Evolutionary conservation across 176 grass and related monocot genomes (phyloP), one percentile per base, ranked within the genome.

Genomic region (sorghum (Sorghum bicolor)): DNA sequence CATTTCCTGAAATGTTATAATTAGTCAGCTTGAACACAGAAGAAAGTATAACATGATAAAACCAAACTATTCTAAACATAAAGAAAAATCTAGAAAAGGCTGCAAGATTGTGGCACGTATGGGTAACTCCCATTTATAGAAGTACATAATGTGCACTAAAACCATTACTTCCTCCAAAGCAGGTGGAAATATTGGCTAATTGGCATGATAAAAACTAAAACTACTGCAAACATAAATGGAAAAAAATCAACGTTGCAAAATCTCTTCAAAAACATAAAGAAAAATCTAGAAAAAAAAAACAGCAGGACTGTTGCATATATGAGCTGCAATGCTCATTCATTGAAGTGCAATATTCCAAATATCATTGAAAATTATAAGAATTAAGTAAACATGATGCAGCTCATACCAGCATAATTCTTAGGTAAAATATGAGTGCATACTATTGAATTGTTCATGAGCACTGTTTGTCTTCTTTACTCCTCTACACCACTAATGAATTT

Each of bases 1-100:
- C 15, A 52, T 82, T 82, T 57, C 69, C 89, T 87, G 75, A 87
- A 80, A 52, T 72, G 36, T 29, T 26, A 57, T 47, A 83, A 75
- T 28, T 37, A 90, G 6, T 50, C 63, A 75, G 63, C 70, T 29
- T 80, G 10, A 79, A 19, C 30, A 63, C 6, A 69, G 20, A 4
- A 87, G 38, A 77, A 70, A 32, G 78, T 77, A 58, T 44, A 60
- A 52, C 38, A 81, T 6, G 17, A 65, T 33, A 10, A 82, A 89
- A 60, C n/a, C 8, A 86, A 81, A 76, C 65, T 20, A 64, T 72
- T 71, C 24, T 57, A 66, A 63, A 48, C 28, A 45, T 40, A 68
- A 0, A 5, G 1, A 22, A 24, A 68, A 52, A 76, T 53, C 17
- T 22, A 70, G 32, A 33, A 55, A 85, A 77, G 2, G 32, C 19